Evolutionary conservation across 306 rosid species (phyloP).

Genomic region (Notholithocarpus densiflorus): DNA sequence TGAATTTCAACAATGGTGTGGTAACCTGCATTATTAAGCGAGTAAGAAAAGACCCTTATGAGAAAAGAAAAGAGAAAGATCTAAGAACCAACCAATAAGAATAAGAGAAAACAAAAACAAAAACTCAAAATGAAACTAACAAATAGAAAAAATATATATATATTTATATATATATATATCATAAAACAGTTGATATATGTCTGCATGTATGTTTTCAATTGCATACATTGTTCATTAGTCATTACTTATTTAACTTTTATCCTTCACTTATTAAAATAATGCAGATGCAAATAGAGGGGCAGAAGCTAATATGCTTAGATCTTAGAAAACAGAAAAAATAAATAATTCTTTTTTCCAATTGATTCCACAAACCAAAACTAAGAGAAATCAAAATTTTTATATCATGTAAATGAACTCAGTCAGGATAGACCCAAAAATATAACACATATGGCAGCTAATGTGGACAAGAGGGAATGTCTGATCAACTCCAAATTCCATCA

Average conservation of each 20-base stretch:
- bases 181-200: background rate
- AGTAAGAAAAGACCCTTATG: background rate
- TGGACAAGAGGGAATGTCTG: background rate
- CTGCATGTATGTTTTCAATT: background rate
- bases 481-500: background rate
- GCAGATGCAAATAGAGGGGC: background rate
- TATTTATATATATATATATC: background rate
- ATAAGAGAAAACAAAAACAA: background rate
- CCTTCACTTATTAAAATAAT: background rate
- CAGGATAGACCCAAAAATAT: background rate
- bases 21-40: slow-evolving; percentile 64
- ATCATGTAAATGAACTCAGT: background rate
- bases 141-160: too few relatives aligned
- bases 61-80: background rate
- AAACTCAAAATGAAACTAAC: background rate
- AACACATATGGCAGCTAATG: background rate
- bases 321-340: background rate
- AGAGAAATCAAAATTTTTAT: background rate
- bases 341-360: background rate
- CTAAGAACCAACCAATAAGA: slow-evolving; percentile 2
- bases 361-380: background rate
- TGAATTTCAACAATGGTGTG: slow-evolving; percentile 89
- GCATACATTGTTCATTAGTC: background rate
- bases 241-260: background rate
- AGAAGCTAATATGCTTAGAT: background rate